phyloP scores from a whole-genome alignment of 1,139 yeast genomes.

The Zhuliangozyma parablackwelliae region DNA sequence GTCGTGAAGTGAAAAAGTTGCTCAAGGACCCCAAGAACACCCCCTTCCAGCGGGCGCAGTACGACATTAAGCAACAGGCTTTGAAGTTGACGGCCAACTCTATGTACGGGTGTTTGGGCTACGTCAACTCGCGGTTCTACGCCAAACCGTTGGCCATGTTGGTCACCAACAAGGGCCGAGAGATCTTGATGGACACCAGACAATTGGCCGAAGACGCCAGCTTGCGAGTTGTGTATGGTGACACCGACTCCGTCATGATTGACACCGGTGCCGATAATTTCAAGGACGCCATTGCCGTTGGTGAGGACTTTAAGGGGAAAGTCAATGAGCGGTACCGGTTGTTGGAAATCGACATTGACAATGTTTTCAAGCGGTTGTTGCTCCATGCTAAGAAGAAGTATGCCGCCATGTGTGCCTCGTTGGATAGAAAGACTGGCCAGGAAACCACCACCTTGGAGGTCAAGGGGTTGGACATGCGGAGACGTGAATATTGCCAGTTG shows the following conservation, averaged over 20 bases:
- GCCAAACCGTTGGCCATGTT: conserved; percentile 96
- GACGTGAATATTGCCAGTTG: conserved; percentile 92
- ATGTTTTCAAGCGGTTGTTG: conserved; percentile 79
- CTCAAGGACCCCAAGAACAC: conserved; percentile 72
- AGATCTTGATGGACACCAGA: conserved; percentile 88
- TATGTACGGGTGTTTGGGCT: conserved; percentile 98
- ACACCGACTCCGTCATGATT: conserved; percentile 98
- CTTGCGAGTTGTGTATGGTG: conserved; percentile 91
- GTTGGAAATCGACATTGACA: conserved; percentile 92
- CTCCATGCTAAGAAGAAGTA: conserved; percentile 97
- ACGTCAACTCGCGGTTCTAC: conserved; percentile 84
- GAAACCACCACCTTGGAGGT: conserved; percentile 68
- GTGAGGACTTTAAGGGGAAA: conserved; percentile 74
- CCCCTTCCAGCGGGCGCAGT: conserved; percentile 64
- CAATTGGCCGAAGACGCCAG: conserved; percentile 84
- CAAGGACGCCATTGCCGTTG: conserved; percentile 75
- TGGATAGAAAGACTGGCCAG: conserved; percentile 45
- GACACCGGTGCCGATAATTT: conserved; percentile 76
- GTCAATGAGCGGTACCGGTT: conserved; percentile 87
- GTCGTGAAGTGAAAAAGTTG: conserved; percentile 86
- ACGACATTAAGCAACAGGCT: conserved; percentile 95
- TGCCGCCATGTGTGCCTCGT: conserved; percentile 74
- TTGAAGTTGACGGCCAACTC: conserved; percentile 96
- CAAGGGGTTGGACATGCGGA: conserved; percentile 93
- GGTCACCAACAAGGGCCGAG: conserved; percentile 94